phyloP scores from a whole-genome alignment of 306 rosid genomes.

The Leucaena leucocephala region DNA sequence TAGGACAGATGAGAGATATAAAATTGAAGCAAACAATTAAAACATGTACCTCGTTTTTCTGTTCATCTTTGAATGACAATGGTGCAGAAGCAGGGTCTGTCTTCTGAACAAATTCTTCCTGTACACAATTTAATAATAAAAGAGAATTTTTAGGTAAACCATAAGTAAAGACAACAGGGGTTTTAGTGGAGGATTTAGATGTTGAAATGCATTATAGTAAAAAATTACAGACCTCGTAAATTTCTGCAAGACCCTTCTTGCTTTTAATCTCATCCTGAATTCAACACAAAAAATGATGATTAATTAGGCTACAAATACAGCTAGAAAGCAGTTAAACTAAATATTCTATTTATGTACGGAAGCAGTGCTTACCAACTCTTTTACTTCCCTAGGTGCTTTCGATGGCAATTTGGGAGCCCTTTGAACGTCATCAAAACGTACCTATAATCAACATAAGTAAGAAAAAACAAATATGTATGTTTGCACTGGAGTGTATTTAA shows the following conservation, averaged over 20 bases:
- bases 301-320: slow-evolving; percentile 24
- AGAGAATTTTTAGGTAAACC: slow-evolving; percentile 15
- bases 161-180: slow-evolving; percentile 1
- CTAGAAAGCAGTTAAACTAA: slow-evolving; percentile 25
- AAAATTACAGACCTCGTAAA: slow-evolving; percentile 78
- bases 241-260: slow-evolving; percentile 85
- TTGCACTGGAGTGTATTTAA: background rate
- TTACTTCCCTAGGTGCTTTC: slow-evolving; percentile 66
- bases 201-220: slow-evolving; percentile 28
- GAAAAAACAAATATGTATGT: slow-evolving; percentile 13
- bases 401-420: slow-evolving; percentile 67
- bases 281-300: slow-evolving; percentile 29
- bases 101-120: slow-evolving; percentile 87
- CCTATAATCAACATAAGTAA: slow-evolving; percentile 51
- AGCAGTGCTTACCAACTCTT: slow-evolving; percentile 70
- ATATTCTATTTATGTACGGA: slow-evolving; percentile 23
- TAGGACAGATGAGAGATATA: slow-evolving; percentile 13
- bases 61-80: slow-evolving; percentile 70
- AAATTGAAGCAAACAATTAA: slow-evolving; percentile 20
- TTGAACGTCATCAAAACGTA: slow-evolving; percentile 70
- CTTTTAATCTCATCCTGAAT: slow-evolving; percentile 89
- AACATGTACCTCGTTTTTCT: slow-evolving; percentile 70
- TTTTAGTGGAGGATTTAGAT: slow-evolving; percentile 21
- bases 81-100: slow-evolving; percentile 60
- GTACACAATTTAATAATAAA: slow-evolving; percentile 38